A percentile compares a stretch with the other conserved stretches of the same genome.
phyloP scores from a whole-genome alignment of 495 filamentous ascomycete genomes.

The Aspergillus kassunensis region DNA sequence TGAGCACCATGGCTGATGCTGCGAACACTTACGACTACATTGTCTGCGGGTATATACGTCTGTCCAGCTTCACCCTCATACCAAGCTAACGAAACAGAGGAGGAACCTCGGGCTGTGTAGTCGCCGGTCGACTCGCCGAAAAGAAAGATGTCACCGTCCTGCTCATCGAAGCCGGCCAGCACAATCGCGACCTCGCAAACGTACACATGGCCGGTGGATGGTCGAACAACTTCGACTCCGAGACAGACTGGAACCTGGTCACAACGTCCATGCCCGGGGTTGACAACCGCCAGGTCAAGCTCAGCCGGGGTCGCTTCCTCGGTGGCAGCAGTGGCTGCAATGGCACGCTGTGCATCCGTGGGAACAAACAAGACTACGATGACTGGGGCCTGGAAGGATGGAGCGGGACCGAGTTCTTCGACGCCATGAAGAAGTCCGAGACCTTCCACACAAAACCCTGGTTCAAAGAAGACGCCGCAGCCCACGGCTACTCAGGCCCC shows the following conservation, averaged over 20 bases:
- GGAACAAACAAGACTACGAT: conserved; percentile 57
- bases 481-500: conserved; percentile 42
- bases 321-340: conserved; percentile 58
- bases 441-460: conserved; percentile 44
- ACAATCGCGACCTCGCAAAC: conserved; percentile 43
- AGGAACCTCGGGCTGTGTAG: conserved; percentile 56
- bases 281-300: conserved; percentile 51
- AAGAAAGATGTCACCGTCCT: conserved; percentile 50
- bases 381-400: conserved; percentile 55
- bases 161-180: conserved; percentile 52
- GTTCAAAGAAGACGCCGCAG: conserved; percentile 35
- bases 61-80: background rate
- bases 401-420: conserved; percentile 52
- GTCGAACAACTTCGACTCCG: conserved; percentile 45
- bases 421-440: conserved; percentile 50
- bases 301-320: conserved; percentile 56
- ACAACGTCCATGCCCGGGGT: conserved; percentile 53
- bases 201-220: conserved; percentile 47
- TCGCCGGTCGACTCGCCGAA: conserved; percentile 59
- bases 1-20: background rate
- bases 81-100: conserved; percentile 32
- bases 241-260: conserved; percentile 54
- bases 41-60: conserved; percentile 28
- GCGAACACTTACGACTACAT: conserved; percentile 31
- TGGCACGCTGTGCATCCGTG: conserved; percentile 60